These are phyloP conservation scores for Thalassia testudinum DNA, from an alignment of 116 monocot genomes.

Conservation along the genomic window DNA sequence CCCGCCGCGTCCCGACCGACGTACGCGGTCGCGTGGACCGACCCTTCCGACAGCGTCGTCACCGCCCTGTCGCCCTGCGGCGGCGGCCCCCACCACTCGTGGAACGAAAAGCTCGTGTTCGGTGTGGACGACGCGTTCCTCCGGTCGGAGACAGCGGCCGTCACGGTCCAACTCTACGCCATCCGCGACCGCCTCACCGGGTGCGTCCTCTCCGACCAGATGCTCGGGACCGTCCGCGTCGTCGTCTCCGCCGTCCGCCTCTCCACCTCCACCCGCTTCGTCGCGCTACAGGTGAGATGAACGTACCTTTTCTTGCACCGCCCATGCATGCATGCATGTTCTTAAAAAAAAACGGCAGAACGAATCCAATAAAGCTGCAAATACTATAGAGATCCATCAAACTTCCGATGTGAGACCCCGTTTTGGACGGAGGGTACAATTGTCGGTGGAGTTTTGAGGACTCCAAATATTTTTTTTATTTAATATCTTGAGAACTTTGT, in stretches of 20 bases:
- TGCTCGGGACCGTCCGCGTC: conserved; percentile 31
- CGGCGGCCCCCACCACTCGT: conserved; percentile 26
- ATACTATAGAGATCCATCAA: too few relatives aligned
- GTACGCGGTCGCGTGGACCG: conserved; percentile 41
- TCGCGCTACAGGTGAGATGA: conserved; percentile 32
- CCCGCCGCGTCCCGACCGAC: conserved; percentile 6
- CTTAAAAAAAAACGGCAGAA: too few relatives aligned
- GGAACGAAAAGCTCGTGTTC: conserved; percentile 77
- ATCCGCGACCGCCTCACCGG: conserved; percentile 9
- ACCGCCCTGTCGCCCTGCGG: conserved; percentile 24
- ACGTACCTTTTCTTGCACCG: too few relatives aligned
- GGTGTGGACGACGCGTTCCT: conserved; percentile 33
- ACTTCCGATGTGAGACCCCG: too few relatives aligned
- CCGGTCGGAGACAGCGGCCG: conserved; percentile 26
- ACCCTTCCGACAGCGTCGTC: conserved; percentile 19
- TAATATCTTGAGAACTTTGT: too few relatives aligned
- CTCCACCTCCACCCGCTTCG: conserved; percentile 12
- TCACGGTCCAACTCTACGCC: conserved; percentile 27
- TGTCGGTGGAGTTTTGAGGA: too few relatives aligned
- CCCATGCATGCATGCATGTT: too few relatives aligned
- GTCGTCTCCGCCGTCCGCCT: conserved; percentile 14
- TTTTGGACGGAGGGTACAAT: too few relatives aligned
- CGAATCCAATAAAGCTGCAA: too few relatives aligned
- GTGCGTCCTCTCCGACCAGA: conserved; percentile 3
- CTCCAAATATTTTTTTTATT: too few relatives aligned